Conservation (phyloP, 2,329 filamentous ascomycete genomes). For the Coccinonectria pachysandricola region DNA sequence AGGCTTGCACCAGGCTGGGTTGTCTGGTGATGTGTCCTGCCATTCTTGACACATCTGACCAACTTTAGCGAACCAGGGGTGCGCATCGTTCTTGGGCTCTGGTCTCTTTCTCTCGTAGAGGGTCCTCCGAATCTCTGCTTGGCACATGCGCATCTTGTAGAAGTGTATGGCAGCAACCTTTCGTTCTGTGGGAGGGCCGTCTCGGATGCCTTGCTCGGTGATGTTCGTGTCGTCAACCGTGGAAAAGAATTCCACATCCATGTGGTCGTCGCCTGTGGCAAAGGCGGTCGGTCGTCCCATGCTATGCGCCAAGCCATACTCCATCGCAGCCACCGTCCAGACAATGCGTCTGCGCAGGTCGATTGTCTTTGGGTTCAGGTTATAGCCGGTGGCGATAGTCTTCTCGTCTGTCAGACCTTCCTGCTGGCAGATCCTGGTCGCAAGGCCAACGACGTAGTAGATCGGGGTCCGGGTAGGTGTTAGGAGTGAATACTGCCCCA, state of each 20-base stretch:
- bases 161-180: constrained; percentile 90
- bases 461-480: constrained; percentile 87
- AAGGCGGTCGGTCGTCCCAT: constrained; percentile 82
- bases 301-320: constrained; percentile 76
- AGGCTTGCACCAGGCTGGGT: constrained; percentile 60
- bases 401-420: constrained; percentile 81
- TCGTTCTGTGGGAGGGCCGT: constrained; percentile 63
- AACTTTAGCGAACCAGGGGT: constrained; percentile 83
- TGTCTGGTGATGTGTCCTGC: constrained; percentile 65
- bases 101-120: constrained; percentile 77
- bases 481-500: constrained; percentile 83
- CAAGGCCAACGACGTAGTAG: constrained; percentile 86
- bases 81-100: constrained; percentile 65
- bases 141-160: constrained; percentile 79
- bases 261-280: constrained; percentile 68
- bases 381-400: constrained; percentile 59
- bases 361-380: constrained; percentile 61
- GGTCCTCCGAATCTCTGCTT: constrained; percentile 76
- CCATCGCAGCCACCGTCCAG: constrained; percentile 84
- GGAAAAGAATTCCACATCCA: constrained; percentile 80
- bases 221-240: constrained; percentile 77
- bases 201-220: constrained; percentile 61
- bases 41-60: constrained; percentile 68
- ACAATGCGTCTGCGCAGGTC: constrained; percentile 84
- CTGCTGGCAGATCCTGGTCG: constrained; percentile 79